Base-by-base conservation (phyloP, 2,329 filamentous ascomycete species). In the Diaporthe citrichinensis region DNA sequence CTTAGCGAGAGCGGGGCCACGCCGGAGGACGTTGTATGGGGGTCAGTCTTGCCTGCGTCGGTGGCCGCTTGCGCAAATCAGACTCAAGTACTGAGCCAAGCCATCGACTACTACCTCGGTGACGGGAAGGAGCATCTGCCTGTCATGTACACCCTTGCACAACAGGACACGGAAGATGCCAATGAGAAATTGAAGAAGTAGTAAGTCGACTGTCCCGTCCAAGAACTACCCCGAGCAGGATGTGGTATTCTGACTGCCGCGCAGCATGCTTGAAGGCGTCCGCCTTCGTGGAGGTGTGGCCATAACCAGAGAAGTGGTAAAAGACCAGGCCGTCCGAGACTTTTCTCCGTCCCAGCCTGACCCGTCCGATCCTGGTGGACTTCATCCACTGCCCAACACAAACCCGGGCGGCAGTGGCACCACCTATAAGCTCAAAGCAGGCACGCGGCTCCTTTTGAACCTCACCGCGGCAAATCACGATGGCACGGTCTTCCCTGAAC, bases 81-180 rank as follows among this genome's bases (percentile, higher is more conserved):
- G 81, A 88, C 88, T 12, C 88, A 90, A 78, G 83, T 90, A 76
- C 89, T 92, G 78, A 86, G 88, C 1, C 88, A 92, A 81, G 85
- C 89, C 53, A 82, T 92, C 67, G 90, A 92, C 78, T 92, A 88
- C 82, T 92, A 91, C 80, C 85, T 92, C 14, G 85, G 85, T 69
- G 82, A 88, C 75, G 87, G 88, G 79, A 83, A 84, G 77, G 74
- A 84, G 46, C 84, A 92, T 77, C 83, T 91, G 2, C 83, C 87
- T 0, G 87, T 88, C 71, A 87, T 92, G 77, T 86, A 89, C 77
- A 83, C 84, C 20, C 84, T 91, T 9, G 86, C 90, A 46, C 85
- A 86, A 65, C 79, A 86, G 61, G 82, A 89, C 74, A 88, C 86
- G 4, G 78, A 83, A 8, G 88, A 89, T 76, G 86, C 90, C 0